Conservation (phyloP, 257 asterid species). For the Solanum neorickii region DNA sequence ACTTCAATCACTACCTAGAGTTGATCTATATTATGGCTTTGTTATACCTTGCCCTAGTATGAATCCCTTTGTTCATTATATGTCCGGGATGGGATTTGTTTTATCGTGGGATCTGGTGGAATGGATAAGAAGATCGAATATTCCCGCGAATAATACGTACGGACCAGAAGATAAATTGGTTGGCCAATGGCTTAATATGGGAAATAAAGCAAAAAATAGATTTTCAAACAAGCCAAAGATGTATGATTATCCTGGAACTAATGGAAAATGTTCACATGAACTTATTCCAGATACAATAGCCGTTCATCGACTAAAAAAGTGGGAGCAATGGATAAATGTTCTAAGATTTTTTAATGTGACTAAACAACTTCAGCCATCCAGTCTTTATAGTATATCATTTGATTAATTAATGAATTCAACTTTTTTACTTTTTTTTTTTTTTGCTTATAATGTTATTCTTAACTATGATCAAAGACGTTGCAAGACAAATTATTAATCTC, state of each 20-base stretch:
- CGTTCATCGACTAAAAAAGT: constrained; percentile 55
- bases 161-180: constrained; percentile 79
- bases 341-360: constrained; percentile 63
- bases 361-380: constrained; percentile 24
- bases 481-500: background rate
- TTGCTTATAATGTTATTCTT: background rate
- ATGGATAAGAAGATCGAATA: constrained; percentile 37
- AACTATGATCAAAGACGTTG: background rate
- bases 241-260: constrained; percentile 80
- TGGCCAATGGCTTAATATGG: constrained; percentile 51
- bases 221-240: constrained; percentile 57
- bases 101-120: constrained; percentile 74
- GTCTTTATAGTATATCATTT: constrained; percentile 19
- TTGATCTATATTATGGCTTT: constrained; percentile 60
- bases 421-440: background rate
- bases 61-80: constrained; percentile 61
- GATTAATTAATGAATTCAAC: background rate
- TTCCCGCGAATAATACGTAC: constrained; percentile 30
- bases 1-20: constrained; percentile 35
- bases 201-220: constrained; percentile 57
- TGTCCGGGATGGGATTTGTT: constrained; percentile 81
- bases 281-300: constrained; percentile 63
- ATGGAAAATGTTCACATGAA: constrained; percentile 66
- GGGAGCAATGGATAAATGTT: constrained; percentile 66
- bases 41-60: constrained; percentile 70